A percentile compares a stretch with the other conserved stretches of the same genome.
phyloP scores from a whole-genome alignment of 345 rosid genomes.

The Abelmoschus esculentus region DNA sequence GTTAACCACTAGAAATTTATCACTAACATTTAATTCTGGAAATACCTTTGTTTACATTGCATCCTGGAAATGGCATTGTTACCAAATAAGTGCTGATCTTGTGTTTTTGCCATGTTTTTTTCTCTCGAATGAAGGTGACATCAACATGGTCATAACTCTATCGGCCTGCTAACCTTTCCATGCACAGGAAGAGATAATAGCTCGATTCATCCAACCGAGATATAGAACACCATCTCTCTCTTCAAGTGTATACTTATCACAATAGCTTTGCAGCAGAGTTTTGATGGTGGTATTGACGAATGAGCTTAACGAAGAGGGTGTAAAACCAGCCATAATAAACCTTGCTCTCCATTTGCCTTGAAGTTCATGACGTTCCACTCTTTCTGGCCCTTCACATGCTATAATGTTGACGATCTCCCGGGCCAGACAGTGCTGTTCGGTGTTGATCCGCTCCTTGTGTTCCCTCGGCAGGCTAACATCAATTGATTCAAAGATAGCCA shows the following conservation, averaged over 20 bases:
- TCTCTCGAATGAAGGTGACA: background rate
- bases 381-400: slow-evolving; percentile 88
- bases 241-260: slow-evolving; percentile 58
- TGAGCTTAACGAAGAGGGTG: slow-evolving; percentile 60
- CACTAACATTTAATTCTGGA: background rate
- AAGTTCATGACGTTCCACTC: slow-evolving; percentile 85
- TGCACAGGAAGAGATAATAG: slow-evolving; percentile 65
- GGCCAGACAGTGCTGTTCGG: slow-evolving; percentile 96
- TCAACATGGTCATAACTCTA: background rate
- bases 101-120: no score
- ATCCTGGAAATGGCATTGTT: background rate
- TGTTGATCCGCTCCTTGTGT: slow-evolving; percentile 71
- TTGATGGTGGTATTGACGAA: slow-evolving; percentile 70
- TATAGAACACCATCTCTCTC: slow-evolving; percentile 69
- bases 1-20: background rate
- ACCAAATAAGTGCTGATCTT: background rate
- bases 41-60: background rate
- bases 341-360: slow-evolving; percentile 79
- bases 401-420: slow-evolving; percentile 85
- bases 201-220: slow-evolving; percentile 88
- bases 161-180: slow-evolving; percentile 40
- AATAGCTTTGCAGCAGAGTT: slow-evolving; percentile 53
- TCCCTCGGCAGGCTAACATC: slow-evolving; percentile 70
- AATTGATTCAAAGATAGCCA: slow-evolving; percentile 69
- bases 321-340: slow-evolving; percentile 83